These are phyloP conservation scores for Xylariaceae sp. DNA, from an alignment of 2,329 filamentous ascomycete species.

Conservation along the genomic window DNA sequence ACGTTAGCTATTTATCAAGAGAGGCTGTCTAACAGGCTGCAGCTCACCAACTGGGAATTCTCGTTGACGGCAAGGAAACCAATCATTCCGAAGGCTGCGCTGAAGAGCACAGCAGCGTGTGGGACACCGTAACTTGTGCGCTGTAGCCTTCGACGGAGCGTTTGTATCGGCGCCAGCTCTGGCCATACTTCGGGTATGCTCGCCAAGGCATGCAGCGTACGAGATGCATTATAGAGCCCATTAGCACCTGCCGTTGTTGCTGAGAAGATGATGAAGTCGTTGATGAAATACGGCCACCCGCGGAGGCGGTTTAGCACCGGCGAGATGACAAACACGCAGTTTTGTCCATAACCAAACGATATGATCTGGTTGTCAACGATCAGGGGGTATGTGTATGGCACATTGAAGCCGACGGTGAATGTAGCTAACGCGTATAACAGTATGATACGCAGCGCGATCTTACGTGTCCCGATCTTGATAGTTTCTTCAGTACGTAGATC, in stretches of 20 bases:
- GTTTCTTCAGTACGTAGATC: conserved; percentile 48
- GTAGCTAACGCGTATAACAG: conserved; percentile 49
- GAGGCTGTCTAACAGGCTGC: neutral
- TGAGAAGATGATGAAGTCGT: conserved; percentile 9
- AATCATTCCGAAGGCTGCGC: conserved; percentile 8
- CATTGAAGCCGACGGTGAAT: conserved; percentile 49
- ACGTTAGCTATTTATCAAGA: neutral
- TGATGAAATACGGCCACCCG: conserved; percentile 1
- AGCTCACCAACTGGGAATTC: conserved; percentile 7
- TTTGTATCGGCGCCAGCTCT: conserved; percentile 2
- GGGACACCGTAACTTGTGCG: conserved; percentile 9
- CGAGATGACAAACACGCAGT: conserved; percentile 12
- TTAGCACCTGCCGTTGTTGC: conserved; percentile 5
- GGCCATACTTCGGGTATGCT: conserved; percentile 11
- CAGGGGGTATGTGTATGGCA: conserved; percentile 42
- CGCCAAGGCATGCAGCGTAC: conserved; percentile 3
- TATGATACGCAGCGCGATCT: conserved; percentile 45
- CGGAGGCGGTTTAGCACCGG: conserved; percentile 6
- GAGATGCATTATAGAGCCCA: conserved; percentile 4
- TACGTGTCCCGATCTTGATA: conserved; percentile 48
- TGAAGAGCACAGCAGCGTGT: conserved; percentile 1
- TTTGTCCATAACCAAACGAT: conserved; percentile 20
- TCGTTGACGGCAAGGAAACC: conserved; percentile 4
- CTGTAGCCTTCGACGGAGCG: conserved; percentile 4
- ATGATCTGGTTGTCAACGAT: conserved; percentile 20